Conservation (phyloP, 73 alveolate species). For the Uronychia binucleata region DNA sequence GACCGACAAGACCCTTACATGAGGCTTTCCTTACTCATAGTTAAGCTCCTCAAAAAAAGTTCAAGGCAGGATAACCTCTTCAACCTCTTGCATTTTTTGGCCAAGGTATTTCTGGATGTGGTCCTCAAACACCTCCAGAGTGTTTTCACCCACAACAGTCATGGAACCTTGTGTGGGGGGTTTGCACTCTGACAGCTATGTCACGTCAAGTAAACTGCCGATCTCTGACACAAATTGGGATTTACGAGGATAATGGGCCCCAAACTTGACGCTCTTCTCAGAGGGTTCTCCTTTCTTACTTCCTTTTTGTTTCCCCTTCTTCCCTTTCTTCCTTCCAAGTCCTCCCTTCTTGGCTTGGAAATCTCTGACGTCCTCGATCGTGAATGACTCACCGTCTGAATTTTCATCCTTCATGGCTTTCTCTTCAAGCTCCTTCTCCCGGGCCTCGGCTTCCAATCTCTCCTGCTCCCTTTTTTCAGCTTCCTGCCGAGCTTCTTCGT, state of each 20-base stretch:
- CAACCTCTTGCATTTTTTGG: not conserved
- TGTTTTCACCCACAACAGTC: not conserved
- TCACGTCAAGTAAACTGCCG: not conserved
- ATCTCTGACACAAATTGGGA: not conserved
- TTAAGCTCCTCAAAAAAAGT: not conserved
- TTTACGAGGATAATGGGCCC: too few species aligned
- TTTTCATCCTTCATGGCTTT: too few species aligned
- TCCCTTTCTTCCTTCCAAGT: not conserved
- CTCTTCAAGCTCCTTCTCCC: too few species aligned
- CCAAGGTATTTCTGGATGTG: not conserved
- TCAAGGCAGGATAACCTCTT: not conserved
- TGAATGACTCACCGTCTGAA: not conserved
- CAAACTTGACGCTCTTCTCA: not conserved
- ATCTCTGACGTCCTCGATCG: not conserved
- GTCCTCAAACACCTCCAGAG: not conserved
- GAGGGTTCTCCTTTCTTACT: not conserved
- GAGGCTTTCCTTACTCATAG: not conserved
- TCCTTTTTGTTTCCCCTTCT: not conserved
- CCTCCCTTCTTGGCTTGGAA: not conserved
- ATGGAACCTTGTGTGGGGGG: not conserved
- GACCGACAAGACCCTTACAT: not conserved
- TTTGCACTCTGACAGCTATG: not conserved
- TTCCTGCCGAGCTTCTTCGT: not conserved
- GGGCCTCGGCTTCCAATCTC: too few species aligned
- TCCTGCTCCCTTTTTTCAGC: not conserved